phyloP scores from a whole-genome alignment of 257 asterid genomes.

The Lycium barbarum region DNA sequence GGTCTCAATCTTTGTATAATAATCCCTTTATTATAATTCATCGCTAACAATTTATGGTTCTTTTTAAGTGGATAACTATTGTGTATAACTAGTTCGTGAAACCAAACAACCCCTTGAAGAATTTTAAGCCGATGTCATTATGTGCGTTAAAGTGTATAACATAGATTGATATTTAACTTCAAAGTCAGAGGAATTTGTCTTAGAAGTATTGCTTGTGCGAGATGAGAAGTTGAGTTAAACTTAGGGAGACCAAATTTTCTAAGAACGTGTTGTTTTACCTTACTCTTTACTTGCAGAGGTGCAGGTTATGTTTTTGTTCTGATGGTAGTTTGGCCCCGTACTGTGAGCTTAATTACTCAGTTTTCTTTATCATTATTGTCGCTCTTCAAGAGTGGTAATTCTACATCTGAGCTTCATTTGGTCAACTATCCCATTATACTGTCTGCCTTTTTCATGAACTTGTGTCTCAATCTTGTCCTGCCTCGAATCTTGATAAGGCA shows the following conservation, averaged over 20 bases:
- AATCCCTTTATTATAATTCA: background rate
- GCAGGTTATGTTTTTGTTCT: background rate
- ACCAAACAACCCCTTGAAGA: background rate
- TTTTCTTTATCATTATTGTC: background rate
- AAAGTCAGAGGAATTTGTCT: background rate
- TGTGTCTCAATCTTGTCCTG: background rate
- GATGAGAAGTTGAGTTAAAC: background rate
- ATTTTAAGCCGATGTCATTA: background rate
- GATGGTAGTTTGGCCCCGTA: background rate
- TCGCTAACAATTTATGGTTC: background rate
- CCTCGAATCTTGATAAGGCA: background rate
- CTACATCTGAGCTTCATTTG: background rate
- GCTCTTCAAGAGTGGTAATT: constrained; percentile 5
- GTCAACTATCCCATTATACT: background rate
- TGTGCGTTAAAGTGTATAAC: background rate
- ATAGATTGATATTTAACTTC: background rate
- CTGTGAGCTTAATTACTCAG: background rate
- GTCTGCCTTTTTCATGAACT: background rate
- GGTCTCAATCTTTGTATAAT: background rate
- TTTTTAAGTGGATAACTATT: background rate
- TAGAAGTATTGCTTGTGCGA: background rate
- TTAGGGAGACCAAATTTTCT: background rate
- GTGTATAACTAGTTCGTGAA: background rate
- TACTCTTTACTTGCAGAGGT: constrained; percentile 20
- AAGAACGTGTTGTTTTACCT: constrained; percentile 1